Conservation (phyloP, 2,329 filamentous ascomycete genomes). For the Exophiala sp. region DNA sequence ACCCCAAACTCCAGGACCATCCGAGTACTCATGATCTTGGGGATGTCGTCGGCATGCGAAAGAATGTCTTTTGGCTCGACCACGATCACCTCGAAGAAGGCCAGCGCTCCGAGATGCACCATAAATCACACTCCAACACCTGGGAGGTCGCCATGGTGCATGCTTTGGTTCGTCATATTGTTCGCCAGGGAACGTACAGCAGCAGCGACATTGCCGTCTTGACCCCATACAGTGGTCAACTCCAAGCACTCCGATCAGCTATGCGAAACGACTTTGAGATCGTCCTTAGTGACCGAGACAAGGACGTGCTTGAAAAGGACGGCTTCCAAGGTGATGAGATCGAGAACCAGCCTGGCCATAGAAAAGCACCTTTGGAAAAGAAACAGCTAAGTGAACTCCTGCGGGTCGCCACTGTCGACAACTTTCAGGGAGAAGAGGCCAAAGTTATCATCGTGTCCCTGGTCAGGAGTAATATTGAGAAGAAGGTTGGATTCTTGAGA, state of each 20-base stretch:
- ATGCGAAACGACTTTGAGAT: slow-evolving; percentile 57
- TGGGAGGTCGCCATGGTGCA: no score
- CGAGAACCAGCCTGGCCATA: no score
- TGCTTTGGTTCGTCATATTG: no score
- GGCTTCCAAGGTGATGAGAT: slow-evolving; percentile 46
- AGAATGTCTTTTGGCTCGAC: slow-evolving; percentile 61
- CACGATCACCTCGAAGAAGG: slow-evolving; percentile 43
- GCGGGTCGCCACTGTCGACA: slow-evolving; percentile 47
- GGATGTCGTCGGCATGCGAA: slow-evolving; percentile 51
- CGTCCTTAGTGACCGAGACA: slow-evolving; percentile 63
- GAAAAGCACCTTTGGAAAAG: no score
- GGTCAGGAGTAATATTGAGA: slow-evolving; percentile 57
- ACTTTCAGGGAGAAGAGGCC: slow-evolving; percentile 72
- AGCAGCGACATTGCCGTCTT: slow-evolving; percentile 45
- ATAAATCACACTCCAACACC: no score
- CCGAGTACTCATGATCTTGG: slow-evolving; percentile 45
- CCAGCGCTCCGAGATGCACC: no score
- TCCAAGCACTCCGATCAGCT: slow-evolving; percentile 51
- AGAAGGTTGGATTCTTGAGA: slow-evolving; percentile 66
- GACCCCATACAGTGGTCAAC: slow-evolving; percentile 66
- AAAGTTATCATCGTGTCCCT: slow-evolving; percentile 65
- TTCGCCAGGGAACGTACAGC: no score
- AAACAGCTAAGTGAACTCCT: slow-evolving; percentile 38
- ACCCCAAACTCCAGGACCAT: slow-evolving; percentile 56
- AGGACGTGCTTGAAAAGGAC: slow-evolving; percentile 55